Evolutionary conservation across 331 rosid species (phyloP).

Genomic region (Malus hybrid): DNA sequence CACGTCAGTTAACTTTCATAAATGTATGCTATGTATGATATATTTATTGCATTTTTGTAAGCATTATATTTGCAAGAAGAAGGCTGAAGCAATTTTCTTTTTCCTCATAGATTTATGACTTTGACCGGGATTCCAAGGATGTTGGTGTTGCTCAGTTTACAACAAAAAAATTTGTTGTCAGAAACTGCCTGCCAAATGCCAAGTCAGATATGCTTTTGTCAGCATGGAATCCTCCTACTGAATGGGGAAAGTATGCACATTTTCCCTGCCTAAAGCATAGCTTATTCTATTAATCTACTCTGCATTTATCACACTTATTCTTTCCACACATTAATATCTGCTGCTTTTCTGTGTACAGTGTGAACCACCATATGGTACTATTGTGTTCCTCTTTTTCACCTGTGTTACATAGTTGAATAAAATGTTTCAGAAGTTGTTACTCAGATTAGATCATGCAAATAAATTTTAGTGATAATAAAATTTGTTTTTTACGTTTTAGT

Average conservation of each 20-base stretch:
- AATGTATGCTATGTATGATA: background rate
- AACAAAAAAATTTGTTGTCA: constrained; percentile 81
- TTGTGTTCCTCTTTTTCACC: background rate
- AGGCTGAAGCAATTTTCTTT: constrained; percentile 24
- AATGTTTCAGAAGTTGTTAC: no score
- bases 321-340: background rate
- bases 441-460: background rate
- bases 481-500: background rate
- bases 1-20: background rate
- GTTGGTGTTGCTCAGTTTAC: constrained; percentile 92
- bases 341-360: background rate
- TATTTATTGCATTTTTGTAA: background rate
- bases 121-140: constrained; percentile 97
- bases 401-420: background rate
- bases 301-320: background rate
- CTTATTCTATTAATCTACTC: background rate
- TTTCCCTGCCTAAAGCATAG: constrained; percentile 14
- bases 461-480: background rate
- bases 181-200: constrained; percentile 82
- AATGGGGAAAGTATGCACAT: constrained; percentile 86
- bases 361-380: background rate
- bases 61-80: background rate
- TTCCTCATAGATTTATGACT: constrained; percentile 66
- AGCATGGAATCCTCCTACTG: constrained; percentile 90
- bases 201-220: constrained; percentile 97